phyloP scores from a whole-genome alignment of 176 grass and related monocot genomes.

The Saccharum spontaneum region DNA sequence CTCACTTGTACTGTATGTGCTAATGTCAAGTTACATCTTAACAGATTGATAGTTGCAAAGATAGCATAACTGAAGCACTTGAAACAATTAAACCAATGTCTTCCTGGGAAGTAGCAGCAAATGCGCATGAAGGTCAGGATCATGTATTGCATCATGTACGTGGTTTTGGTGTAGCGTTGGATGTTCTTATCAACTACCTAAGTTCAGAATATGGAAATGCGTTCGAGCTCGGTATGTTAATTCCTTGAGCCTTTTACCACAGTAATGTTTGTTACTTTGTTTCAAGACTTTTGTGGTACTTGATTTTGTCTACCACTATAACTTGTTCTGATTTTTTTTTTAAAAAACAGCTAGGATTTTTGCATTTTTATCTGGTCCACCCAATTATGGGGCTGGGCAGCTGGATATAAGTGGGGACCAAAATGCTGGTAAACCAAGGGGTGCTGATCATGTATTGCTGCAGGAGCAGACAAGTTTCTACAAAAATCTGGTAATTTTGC shows the following conservation, averaged over 20 bases:
- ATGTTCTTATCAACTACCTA: conserved; percentile 75
- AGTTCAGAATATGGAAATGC: conserved; percentile 72
- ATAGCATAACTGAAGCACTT: conserved; percentile 70
- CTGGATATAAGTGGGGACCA: conserved; percentile 66
- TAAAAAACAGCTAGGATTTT: conserved; percentile 90
- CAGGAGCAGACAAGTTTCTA: conserved; percentile 86
- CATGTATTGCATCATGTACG: conserved; percentile 59
- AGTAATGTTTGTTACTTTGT: conserved; percentile 29
- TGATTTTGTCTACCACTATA: conserved; percentile 9
- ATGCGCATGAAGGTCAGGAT: conserved; percentile 57
- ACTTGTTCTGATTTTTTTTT: conserved; percentile 5
- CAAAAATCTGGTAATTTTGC: conserved; percentile 74
- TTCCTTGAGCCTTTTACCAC: background rate
- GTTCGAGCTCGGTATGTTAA: conserved; percentile 72
- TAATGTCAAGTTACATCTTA: conserved; percentile 37
- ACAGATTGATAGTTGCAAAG: conserved; percentile 86
- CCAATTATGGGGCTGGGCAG: conserved; percentile 83
- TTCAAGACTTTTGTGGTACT: conserved; percentile 13
- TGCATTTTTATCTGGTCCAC: conserved; percentile 86
- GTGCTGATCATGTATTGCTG: conserved; percentile 54
- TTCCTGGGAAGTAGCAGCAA: conserved; percentile 74
- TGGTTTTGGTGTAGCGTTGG: conserved; percentile 79
- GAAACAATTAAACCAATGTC: conserved; percentile 75
- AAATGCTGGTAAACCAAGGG: conserved; percentile 53
- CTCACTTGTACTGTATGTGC: conserved; percentile 9